Percentiles rank a stretch among this genome's conserved stretches.
Evolutionary conservation across 2,329 filamentous ascomycete species (phyloP).

Genomic region (Arthrobotrys megalospora): DNA sequence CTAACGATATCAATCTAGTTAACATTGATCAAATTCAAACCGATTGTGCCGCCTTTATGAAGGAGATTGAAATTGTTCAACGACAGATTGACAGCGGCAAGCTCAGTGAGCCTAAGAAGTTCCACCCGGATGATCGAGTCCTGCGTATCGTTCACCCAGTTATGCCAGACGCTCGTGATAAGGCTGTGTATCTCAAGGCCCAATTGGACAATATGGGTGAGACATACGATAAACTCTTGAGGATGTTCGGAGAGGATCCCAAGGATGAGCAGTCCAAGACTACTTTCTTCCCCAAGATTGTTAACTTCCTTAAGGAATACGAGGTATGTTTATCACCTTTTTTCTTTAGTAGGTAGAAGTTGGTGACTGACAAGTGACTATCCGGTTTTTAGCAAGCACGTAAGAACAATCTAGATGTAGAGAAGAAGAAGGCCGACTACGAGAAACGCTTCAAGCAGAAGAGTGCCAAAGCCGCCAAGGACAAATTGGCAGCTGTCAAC

Average conservation of each 20-base stretch:
- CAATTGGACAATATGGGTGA: slow-evolving; percentile 94
- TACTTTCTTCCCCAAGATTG: slow-evolving; percentile 95
- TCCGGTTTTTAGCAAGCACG: slow-evolving; percentile 73
- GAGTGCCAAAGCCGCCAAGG: slow-evolving; percentile 48
- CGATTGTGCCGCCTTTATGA: slow-evolving; percentile 92
- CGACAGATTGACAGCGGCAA: slow-evolving; percentile 92
- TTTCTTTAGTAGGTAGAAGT: not conserved
- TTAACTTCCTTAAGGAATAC: slow-evolving; percentile 91
- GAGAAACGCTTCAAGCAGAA: slow-evolving; percentile 74
- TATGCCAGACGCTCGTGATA: slow-evolving; percentile 97
- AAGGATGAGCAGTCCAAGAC: slow-evolving; percentile 91
- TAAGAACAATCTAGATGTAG: slow-evolving; percentile 88
- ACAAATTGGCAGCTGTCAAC: slow-evolving; percentile 32
- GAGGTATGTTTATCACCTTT: slow-evolving; percentile 73
- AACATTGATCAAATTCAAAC: slow-evolving; percentile 92
- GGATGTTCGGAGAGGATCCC: slow-evolving; percentile 95
- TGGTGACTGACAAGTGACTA: slow-evolving; percentile 41
- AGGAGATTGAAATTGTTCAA: slow-evolving; percentile 95
- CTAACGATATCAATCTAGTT: slow-evolving; percentile 67
- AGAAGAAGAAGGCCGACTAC: slow-evolving; percentile 86
- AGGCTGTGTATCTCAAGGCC: slow-evolving; percentile 94
- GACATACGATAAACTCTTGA: slow-evolving; percentile 94
- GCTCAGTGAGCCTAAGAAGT: slow-evolving; percentile 94
- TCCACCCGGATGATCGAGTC: slow-evolving; percentile 96
- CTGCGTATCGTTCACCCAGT: slow-evolving; percentile 89